phyloP scores from a whole-genome alignment of 164 flowering plant species.

The Tetracentron sinense region DNA sequence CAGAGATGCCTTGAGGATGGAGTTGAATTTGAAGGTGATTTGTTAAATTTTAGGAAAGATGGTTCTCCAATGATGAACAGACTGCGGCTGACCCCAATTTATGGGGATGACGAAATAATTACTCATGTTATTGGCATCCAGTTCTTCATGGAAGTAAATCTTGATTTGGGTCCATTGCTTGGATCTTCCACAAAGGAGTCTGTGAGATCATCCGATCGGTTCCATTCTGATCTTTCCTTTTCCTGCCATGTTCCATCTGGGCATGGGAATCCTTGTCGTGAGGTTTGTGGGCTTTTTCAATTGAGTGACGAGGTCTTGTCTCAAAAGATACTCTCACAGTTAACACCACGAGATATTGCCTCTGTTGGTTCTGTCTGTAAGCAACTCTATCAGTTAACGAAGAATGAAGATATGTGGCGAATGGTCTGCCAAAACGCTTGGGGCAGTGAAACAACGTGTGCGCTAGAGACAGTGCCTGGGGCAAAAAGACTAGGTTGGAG shows the following conservation, averaged over 20 bases:
- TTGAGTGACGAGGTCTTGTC: slow-evolving; percentile 13
- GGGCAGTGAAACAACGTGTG: slow-evolving; percentile 12
- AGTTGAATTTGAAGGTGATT: slow-evolving; percentile 56
- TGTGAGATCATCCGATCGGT: slow-evolving; percentile 25
- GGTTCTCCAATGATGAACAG: slow-evolving; percentile 66
- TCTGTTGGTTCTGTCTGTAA: slow-evolving; percentile 13
- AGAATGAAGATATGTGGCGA: slow-evolving; percentile 11
- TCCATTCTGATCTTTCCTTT: slow-evolving; percentile 29
- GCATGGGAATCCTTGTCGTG: slow-evolving; percentile 28
- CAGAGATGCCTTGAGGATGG: slow-evolving; percentile 61
- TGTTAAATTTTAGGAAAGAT: slow-evolving; percentile 64
- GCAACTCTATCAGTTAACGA: slow-evolving; percentile 2
- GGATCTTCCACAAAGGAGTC: slow-evolving; percentile 37
- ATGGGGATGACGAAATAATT: slow-evolving; percentile 52
- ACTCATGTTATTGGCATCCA: slow-evolving; percentile 68
- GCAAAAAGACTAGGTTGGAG: slow-evolving; percentile 15
- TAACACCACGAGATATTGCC: slow-evolving; percentile 16
- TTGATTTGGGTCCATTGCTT: slow-evolving; percentile 53
- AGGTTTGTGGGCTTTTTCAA: slow-evolving; percentile 7
- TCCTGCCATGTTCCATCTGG: slow-evolving; percentile 22
- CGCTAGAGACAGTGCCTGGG: slow-evolving; percentile 9
- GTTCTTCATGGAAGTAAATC: slow-evolving; percentile 51
- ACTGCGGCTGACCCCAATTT: slow-evolving; percentile 49
- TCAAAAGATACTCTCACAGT: slow-evolving; percentile 4
- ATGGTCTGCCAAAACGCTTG: slow-evolving; percentile 18